Percentiles rank a stretch among this genome's conserved stretches.
Evolutionary conservation across 2,329 filamentous ascomycete species (phyloP).

Genomic region (Myriangium duriaei): DNA sequence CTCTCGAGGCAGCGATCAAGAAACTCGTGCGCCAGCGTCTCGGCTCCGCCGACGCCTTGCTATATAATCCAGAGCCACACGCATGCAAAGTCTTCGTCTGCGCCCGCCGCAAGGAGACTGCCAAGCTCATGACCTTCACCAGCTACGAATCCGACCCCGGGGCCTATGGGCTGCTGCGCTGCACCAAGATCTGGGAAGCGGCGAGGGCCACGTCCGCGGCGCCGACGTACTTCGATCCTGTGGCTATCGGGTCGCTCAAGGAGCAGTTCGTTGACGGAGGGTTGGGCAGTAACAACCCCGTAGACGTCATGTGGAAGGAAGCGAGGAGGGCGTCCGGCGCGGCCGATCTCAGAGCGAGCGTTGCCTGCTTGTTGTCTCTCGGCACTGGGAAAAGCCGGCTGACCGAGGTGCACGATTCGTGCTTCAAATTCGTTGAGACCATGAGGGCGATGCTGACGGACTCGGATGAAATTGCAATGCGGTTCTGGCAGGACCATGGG

Average conservation of each 20-base stretch:
- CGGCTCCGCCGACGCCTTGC: neutral
- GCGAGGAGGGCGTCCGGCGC: slow-evolving; percentile 15
- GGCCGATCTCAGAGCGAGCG: no score
- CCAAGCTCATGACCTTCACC: neutral
- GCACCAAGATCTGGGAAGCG: slow-evolving; percentile 16
- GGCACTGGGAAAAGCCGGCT: slow-evolving; percentile 4
- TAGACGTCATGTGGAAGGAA: slow-evolving; percentile 29
- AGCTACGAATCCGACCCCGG: slow-evolving; percentile 21
- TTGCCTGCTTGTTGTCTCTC: slow-evolving; percentile 7
- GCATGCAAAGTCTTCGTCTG: slow-evolving; percentile 7
- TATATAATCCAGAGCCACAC: slow-evolving; percentile 26
- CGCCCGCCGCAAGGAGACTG: neutral
- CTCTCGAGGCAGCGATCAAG: slow-evolving; percentile 6
- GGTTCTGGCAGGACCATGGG: neutral
- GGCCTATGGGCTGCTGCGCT: slow-evolving; percentile 12
- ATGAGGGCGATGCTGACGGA: slow-evolving; percentile 3
- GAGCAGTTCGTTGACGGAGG: slow-evolving; percentile 32
- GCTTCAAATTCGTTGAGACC: neutral
- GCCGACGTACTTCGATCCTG: slow-evolving; percentile 21
- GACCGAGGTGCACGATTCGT: neutral
- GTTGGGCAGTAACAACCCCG: slow-evolving; percentile 34
- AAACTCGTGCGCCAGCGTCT: slow-evolving; percentile 10
- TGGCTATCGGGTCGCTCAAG: slow-evolving; percentile 24
- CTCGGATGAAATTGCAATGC: slow-evolving; percentile 5
- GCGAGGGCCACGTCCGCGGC: slow-evolving; percentile 22